These are phyloP conservation scores for Aspergillus sp. DNA, from an alignment of 2,329 filamentous ascomycete species.

Conservation along the genomic window DNA sequence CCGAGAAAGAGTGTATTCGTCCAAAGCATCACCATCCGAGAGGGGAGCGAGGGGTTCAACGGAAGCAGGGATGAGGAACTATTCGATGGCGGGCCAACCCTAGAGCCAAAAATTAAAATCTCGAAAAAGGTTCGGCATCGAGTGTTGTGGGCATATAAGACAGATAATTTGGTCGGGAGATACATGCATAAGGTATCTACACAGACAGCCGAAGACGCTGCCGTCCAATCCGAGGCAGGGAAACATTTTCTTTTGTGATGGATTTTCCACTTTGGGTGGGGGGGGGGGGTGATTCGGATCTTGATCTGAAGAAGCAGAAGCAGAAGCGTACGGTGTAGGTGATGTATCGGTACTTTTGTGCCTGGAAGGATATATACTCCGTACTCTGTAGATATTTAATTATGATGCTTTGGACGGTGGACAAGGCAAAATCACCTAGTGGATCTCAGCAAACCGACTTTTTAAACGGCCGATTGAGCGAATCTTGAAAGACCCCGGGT, in stretches of 20 bases:
- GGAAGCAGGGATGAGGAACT: background rate
- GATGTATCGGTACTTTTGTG: background rate
- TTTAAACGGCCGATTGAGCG: slow-evolving; percentile 10
- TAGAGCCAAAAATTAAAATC: too few species aligned
- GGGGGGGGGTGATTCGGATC: background rate
- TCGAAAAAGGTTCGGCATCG: too few species aligned
- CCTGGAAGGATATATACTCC: too few species aligned
- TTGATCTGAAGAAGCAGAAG: background rate
- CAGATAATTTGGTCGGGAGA: background rate
- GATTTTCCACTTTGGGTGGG: background rate
- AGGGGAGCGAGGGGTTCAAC: background rate
- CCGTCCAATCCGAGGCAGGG: background rate
- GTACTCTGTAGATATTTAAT: background rate
- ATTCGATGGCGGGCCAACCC: background rate
- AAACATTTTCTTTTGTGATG: background rate
- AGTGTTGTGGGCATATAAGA: background rate
- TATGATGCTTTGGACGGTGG: background rate
- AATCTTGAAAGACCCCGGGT: slow-evolving; percentile 19
- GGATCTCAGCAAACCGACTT: background rate
- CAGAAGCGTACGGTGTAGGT: background rate
- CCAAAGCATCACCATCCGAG: background rate
- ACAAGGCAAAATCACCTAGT: too few species aligned
- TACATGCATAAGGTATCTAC: background rate
- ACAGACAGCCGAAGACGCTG: background rate
- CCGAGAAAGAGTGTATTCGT: background rate